phyloP scores from a whole-genome alignment of 106 monocot species.

The Acorus gramineus region DNA sequence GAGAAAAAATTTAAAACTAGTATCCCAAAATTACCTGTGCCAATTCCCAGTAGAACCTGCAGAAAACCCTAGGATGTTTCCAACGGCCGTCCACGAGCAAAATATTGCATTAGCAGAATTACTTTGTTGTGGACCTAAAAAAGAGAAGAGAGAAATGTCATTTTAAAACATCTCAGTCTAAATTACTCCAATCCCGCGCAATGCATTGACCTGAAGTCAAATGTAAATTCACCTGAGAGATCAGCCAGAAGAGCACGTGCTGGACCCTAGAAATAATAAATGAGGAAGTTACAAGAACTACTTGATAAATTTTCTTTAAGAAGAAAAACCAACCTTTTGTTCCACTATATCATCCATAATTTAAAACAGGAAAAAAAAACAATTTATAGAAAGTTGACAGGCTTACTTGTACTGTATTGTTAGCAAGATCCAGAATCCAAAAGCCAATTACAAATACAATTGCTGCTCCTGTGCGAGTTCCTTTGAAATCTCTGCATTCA shows the following conservation, averaged over 20 bases:
- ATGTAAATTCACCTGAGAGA: conserved; percentile 69
- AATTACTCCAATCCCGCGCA: too few relatives aligned
- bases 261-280: conserved; percentile 57
- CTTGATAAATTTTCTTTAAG: not conserved
- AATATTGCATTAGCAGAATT: too few relatives aligned
- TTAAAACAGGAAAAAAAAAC: not conserved
- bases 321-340: not conserved
- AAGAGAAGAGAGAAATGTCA: too few relatives aligned
- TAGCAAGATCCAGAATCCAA: conserved; percentile 99
- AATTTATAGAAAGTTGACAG: not conserved
- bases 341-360: too few relatives aligned
- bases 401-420: conserved; percentile 92
- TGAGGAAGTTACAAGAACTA: not conserved
- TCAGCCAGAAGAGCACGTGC: conserved; percentile 97
- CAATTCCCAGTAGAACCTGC: too few relatives aligned
- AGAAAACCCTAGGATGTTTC: too few relatives aligned
- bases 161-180: too few relatives aligned
- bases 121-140: too few relatives aligned
- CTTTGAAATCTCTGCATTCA: conserved; percentile 65
- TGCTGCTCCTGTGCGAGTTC: conserved; percentile 75
- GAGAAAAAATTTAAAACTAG: too few relatives aligned
- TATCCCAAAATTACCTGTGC: too few relatives aligned
- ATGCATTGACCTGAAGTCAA: conserved; percentile 6
- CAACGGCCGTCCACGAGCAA: too few relatives aligned
- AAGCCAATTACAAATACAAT: conserved; percentile 81